A percentile compares a stretch with the other conserved stretches of the same genome.
These are phyloP conservation scores for Oenanthe sinensis DNA, from an alignment of 129 eudicot species.

Conservation along the genomic window DNA sequence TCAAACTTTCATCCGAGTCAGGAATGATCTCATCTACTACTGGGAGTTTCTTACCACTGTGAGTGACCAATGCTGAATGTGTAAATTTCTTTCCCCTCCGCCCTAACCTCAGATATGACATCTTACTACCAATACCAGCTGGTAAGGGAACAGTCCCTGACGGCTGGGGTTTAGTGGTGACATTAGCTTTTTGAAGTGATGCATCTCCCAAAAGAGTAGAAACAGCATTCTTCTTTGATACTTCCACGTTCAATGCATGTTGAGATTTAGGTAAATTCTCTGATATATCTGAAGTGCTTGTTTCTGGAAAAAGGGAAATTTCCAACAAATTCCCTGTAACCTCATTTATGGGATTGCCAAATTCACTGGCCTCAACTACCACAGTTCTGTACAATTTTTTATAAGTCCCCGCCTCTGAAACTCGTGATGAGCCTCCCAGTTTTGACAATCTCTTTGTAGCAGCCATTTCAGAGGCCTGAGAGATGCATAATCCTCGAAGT, in stretches of 20 bases:
- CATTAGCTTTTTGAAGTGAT: not conserved
- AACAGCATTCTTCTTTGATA: constrained; percentile 9
- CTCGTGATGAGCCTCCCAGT: constrained; percentile 26
- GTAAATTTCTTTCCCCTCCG: constrained; percentile 26
- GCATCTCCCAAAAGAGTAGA: constrained; percentile 1
- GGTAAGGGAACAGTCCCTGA: constrained; percentile 17
- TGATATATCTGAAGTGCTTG: constrained; percentile 16
- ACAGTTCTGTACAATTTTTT: constrained; percentile 40
- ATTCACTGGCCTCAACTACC: constrained; percentile 31
- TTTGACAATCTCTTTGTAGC: constrained; percentile 58
- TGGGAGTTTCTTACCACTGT: constrained; percentile 32
- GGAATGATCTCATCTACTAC: constrained; percentile 37
- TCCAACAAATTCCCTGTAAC: constrained; percentile 31
- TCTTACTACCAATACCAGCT: constrained; percentile 6
- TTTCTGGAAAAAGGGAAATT: constrained; percentile 52
- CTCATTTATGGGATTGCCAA: constrained; percentile 19
- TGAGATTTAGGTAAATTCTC: constrained; percentile 16
- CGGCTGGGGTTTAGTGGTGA: not conserved
- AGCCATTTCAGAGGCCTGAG: constrained; percentile 94
- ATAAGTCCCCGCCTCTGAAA: constrained; percentile 32
- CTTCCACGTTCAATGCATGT: constrained; percentile 4
- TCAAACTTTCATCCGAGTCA: constrained; percentile 15
- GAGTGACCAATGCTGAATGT: constrained; percentile 31
- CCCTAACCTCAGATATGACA: constrained; percentile 16
- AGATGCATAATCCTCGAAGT: constrained; percentile 80